Conservation (phyloP, 192 early-diverging fungal genomes). For the Coemansia sp. region DNA sequence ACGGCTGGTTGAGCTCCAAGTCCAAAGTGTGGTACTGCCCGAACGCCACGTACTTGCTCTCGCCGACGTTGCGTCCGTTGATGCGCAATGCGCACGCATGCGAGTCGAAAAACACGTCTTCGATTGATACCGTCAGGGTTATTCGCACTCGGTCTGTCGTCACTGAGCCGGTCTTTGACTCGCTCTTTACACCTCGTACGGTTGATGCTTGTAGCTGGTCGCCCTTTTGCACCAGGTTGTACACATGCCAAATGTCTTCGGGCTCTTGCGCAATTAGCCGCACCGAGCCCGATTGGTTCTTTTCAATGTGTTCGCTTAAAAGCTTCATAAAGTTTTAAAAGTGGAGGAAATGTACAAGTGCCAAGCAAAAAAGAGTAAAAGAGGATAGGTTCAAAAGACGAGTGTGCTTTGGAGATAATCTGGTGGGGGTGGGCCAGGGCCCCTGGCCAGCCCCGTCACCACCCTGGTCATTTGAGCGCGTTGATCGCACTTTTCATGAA, state of each 20-base stretch:
- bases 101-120: conserved; percentile 87
- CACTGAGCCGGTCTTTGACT: conserved; percentile 84
- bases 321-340: conserved; percentile 64
- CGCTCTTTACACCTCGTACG: conserved; percentile 85
- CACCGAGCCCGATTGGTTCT: conserved; percentile 77
- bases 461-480: too few relatives aligned
- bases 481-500: too few relatives aligned
- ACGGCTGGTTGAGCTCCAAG: conserved; percentile 83
- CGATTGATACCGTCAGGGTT: conserved; percentile 81
- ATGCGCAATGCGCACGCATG: conserved; percentile 83
- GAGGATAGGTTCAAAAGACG: neutral
- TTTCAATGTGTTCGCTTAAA: conserved; percentile 67
- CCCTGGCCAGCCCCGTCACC: too few relatives aligned
- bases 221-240: conserved; percentile 80
- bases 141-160: conserved; percentile 77
- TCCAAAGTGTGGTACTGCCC: conserved; percentile 94
- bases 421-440: too few relatives aligned
- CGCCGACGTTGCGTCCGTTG: conserved; percentile 79
- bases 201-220: conserved; percentile 88
- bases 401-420: neutral
- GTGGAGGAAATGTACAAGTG: neutral
- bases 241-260: conserved; percentile 99
- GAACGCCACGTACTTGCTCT: conserved; percentile 90
- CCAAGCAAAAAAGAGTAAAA: neutral
- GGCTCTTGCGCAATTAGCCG: conserved; percentile 83